Conservation (phyloP, 331 rosid genomes). For the Spiraea crenata region DNA sequence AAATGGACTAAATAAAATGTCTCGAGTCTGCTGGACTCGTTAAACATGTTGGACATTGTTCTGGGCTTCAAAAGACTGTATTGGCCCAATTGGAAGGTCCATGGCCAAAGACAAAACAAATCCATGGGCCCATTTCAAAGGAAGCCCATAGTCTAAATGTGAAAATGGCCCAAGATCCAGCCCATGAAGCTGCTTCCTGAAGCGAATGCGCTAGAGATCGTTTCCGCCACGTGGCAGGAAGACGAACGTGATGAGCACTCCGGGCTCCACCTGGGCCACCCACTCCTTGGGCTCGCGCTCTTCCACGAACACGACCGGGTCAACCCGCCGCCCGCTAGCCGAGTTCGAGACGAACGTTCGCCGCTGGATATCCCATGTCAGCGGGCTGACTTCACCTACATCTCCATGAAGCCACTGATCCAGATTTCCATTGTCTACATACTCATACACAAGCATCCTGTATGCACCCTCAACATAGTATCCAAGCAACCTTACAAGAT, state of each 20-base stretch:
- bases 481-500: slow-evolving; percentile 88
- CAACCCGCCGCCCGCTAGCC: slow-evolving; percentile 71
- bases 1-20: too few relatives aligned
- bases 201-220: slow-evolving; percentile 89
- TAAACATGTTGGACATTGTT: too few relatives aligned
- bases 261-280: slow-evolving; percentile 97
- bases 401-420: slow-evolving; percentile 96
- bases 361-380: slow-evolving; percentile 93
- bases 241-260: slow-evolving; percentile 84
- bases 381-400: slow-evolving; percentile 74
- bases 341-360: slow-evolving; percentile 88
- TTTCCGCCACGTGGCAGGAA: slow-evolving; percentile 93
- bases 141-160: too few relatives aligned
- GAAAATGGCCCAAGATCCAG: too few relatives aligned
- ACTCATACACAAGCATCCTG: slow-evolving; percentile 98
- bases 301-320: slow-evolving; percentile 81
- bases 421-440: slow-evolving; percentile 83
- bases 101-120: too few relatives aligned
- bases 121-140: too few relatives aligned
- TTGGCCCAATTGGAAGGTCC: too few relatives aligned
- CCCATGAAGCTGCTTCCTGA: too few relatives aligned
- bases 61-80: too few relatives aligned
- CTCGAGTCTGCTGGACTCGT: too few relatives aligned
- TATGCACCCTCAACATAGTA: slow-evolving; percentile 97
- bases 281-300: slow-evolving; percentile 90